Evolutionary conservation across 2,329 filamentous ascomycete genomes (phyloP), one percentile per base, ranked within the genome.

Genomic region (Colletotrichum trifolii): DNA sequence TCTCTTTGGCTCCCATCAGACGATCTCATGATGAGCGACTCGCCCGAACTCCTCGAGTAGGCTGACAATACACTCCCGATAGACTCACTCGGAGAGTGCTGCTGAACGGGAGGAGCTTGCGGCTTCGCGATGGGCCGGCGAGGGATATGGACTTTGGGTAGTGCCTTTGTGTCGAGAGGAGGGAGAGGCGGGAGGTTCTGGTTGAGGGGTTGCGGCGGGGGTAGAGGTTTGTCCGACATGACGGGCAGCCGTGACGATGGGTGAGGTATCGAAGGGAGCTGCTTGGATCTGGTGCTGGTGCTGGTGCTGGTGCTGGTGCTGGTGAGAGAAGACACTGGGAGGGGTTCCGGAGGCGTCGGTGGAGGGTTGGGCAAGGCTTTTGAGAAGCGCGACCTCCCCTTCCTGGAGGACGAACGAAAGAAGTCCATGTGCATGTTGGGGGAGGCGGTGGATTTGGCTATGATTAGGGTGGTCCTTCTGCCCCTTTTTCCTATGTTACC

Each of bases 281-380:
- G 60, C 53, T 69, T 69, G 33, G 52, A 43, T 7, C 53, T 52
- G 46, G 61, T 38, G 46, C 40, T 34, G n/a, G n/a, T n/a, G 6
- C 9, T 49, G 46, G 61, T 38, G 46, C 40, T 12, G 6, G 10
- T 38, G 48, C 15, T 42, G 46, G 39, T 12, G 25, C 46, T 36
- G 35, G 55, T 45, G 45, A 25, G 33, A 25, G 63, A 60, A 52
- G 33, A 35, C 64, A 36, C 50, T 55, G 48, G 45, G 7, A 34
- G 40, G 11, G 46, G 38, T 4, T 60, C 49, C 43, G 54, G 38
- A 52, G 57, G 42, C 45, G 60, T 17, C 57, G 79, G 75, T 57
- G 85, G 83, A 71, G 83, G 82, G 60, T 79, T 77, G 39, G 85
- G 85, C 68, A 88, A 77, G 39, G 84, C 85, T 76, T 88, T 88